Conservation (phyloP, 1,139 yeast species). For the Zygoascus meyerae region DNA sequence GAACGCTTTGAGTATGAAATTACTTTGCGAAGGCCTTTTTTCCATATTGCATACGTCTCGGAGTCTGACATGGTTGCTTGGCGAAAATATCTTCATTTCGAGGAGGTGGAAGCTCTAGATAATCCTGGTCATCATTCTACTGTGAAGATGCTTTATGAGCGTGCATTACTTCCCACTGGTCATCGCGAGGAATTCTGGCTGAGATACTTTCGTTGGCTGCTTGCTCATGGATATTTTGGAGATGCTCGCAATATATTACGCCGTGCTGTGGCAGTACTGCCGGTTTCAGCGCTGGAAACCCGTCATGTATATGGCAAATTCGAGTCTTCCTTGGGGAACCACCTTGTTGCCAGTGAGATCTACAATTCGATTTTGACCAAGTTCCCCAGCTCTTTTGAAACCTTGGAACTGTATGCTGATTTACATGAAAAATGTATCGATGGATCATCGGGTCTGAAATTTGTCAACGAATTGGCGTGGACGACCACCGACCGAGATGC, state of each 20-base stretch:
- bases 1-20: constrained; percentile 58
- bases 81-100: constrained; percentile 54
- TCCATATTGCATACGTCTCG: constrained; percentile 41
- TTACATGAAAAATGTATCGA: constrained; percentile 2
- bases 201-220: constrained; percentile 46
- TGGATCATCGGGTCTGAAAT: constrained; percentile 1
- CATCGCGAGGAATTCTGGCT: constrained; percentile 57
- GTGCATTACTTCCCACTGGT: constrained; percentile 45
- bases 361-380: constrained; percentile 25
- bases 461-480: constrained; percentile 7
- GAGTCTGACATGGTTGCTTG: constrained; percentile 50
- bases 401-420: constrained; percentile 20
- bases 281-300: constrained; percentile 31
- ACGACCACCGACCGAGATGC: constrained; percentile 5
- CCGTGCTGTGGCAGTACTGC: constrained; percentile 30
- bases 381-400: constrained; percentile 30
- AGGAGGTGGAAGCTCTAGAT: constrained; percentile 35
- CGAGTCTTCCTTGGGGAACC: constrained; percentile 28
- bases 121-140: background rate
- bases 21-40: constrained; percentile 47
- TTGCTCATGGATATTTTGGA: constrained; percentile 19
- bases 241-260: constrained; percentile 26
- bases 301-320: constrained; percentile 32
- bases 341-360: constrained; percentile 27
- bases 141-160: constrained; percentile 43